Evolutionary conservation across 2,329 filamentous ascomycete genomes (phyloP).

Genomic region (Sporothrix globosa): DNA sequence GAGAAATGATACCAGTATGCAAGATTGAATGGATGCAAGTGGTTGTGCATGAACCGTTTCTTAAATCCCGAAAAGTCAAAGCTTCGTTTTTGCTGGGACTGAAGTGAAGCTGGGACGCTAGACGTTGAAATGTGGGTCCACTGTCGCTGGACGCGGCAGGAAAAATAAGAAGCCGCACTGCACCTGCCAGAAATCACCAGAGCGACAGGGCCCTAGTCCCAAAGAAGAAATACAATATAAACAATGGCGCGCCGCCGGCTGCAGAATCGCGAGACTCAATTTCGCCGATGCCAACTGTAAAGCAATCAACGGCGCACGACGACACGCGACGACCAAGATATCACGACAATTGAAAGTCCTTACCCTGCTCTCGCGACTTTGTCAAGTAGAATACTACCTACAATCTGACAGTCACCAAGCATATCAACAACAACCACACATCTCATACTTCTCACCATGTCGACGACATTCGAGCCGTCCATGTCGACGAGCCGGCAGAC

Average conservation of each 20-base stretch:
- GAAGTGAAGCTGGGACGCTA: slow-evolving; percentile 24
- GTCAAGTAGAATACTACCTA: not conserved
- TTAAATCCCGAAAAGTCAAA: slow-evolving; percentile 6
- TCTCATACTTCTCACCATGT: slow-evolving; percentile 47
- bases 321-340: not conserved
- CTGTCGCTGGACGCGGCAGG: slow-evolving; percentile 5
- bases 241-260: slow-evolving; percentile 28
- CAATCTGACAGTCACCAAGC: not conserved
- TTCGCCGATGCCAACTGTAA: not conserved
- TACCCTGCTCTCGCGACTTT: not conserved
- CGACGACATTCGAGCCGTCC: slow-evolving; percentile 68
- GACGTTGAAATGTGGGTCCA: slow-evolving; percentile 26
- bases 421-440: not conserved
- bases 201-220: slow-evolving; percentile 33
- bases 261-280: slow-evolving; percentile 12
- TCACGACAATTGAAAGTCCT: not conserved
- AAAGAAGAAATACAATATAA: slow-evolving; percentile 29
- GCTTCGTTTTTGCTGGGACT: not conserved
- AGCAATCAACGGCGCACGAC: not conserved
- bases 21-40: not conserved
- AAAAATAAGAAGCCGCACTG: slow-evolving; percentile 28
- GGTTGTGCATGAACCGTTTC: not conserved
- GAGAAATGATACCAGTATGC: not conserved
- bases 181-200: slow-evolving; percentile 30
- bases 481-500: slow-evolving; percentile 68